A percentile compares a stretch with the other conserved stretches of the same genome.
phyloP scores from a whole-genome alignment of 2,329 filamentous ascomycete genomes.

The Diplodia seriata region DNA sequence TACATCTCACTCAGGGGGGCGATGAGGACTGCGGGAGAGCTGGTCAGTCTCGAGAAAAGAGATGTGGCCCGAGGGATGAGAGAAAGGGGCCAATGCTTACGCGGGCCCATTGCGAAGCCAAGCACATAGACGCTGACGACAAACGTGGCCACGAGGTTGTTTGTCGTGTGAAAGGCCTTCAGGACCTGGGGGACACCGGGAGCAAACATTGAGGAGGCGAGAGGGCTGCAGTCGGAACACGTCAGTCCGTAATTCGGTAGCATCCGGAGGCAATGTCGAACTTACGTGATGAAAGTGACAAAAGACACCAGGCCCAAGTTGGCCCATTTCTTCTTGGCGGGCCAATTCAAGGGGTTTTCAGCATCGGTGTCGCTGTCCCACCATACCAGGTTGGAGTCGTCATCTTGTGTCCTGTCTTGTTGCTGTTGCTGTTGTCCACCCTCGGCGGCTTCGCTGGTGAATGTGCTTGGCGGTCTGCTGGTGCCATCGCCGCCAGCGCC shows the following conservation, averaged over 20 bases:
- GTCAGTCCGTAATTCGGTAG: neutral
- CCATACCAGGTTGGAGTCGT: slow-evolving; percentile 19
- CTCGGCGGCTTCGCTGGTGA: neutral
- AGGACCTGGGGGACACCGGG: slow-evolving; percentile 42
- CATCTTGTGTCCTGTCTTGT: neutral
- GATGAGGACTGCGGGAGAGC: slow-evolving; percentile 48
- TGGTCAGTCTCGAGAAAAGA: slow-evolving; percentile 48
- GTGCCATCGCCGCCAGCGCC: slow-evolving; percentile 1
- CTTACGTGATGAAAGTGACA: slow-evolving; percentile 48
- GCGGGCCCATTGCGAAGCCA: slow-evolving; percentile 49
- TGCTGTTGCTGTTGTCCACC: slow-evolving; percentile 6
- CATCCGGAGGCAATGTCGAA: neutral
- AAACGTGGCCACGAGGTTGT: slow-evolving; percentile 44
- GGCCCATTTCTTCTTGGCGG: slow-evolving; percentile 46
- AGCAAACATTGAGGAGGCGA: slow-evolving; percentile 48
- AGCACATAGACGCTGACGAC: slow-evolving; percentile 50
- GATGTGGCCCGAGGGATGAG: neutral
- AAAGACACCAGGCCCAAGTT: slow-evolving; percentile 45
- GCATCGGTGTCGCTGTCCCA: slow-evolving; percentile 40
- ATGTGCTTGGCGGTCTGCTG: slow-evolving; percentile 16
- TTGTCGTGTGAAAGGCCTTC: slow-evolving; percentile 42
- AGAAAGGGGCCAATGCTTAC: slow-evolving; percentile 1
- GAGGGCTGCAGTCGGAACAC: slow-evolving; percentile 37
- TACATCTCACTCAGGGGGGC: slow-evolving; percentile 49
- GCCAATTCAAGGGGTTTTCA: slow-evolving; percentile 50